Base-by-base conservation (phyloP, 2,329 filamentous ascomycete genomes). In the Clonostachys rhizophaga region DNA sequence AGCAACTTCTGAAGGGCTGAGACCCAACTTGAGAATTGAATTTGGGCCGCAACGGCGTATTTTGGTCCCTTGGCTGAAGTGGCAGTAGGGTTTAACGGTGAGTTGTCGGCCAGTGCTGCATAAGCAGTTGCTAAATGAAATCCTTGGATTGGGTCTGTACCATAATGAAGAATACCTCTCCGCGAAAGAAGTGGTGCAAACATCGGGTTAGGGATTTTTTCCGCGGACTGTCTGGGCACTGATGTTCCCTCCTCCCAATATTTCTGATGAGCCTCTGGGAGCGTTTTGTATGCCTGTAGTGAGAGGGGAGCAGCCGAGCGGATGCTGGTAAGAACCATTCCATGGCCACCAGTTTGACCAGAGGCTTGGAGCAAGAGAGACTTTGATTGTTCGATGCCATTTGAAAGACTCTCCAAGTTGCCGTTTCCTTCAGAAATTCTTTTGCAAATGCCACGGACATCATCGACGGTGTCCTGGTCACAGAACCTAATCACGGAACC, bases 51-150 rank as follows among this genome's bases (percentile, higher is more conserved):
- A 20, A 56, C 52, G 1, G 66, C 54, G 4, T 65, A 46, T 33
- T 54, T 55, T 37, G 56, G 55, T 9, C 49, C 50, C 30, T 49
- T 20, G 2, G 46, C 24, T 9, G 24, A 30, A 30, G 24, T 30
- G 2, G 43, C 42, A 3, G 51, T 42, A 2, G 60, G 53, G 7
- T 58, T 58, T 20, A 76, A 56, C 0, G 73, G 70, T 2, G 72
- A 76, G 1, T 52, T 45, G 5, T 67, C 55, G 1, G 61, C 52
- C 2, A 76, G 59, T 0, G 64, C 55, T 3, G 66, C 64, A 49
- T 67, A 70, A 3, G 70, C 74, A 1, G 69, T 62, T 3, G 76
- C 75, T n/a, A 84, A 65, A 58, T 84, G 80, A 48, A 78, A 85
- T 2, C 79, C 74, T 6, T 74, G 54, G 1, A 81, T 50, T 1